Conservation (phyloP, 768 basidiomycete genomes). For the Kondoa malvinella region DNA sequence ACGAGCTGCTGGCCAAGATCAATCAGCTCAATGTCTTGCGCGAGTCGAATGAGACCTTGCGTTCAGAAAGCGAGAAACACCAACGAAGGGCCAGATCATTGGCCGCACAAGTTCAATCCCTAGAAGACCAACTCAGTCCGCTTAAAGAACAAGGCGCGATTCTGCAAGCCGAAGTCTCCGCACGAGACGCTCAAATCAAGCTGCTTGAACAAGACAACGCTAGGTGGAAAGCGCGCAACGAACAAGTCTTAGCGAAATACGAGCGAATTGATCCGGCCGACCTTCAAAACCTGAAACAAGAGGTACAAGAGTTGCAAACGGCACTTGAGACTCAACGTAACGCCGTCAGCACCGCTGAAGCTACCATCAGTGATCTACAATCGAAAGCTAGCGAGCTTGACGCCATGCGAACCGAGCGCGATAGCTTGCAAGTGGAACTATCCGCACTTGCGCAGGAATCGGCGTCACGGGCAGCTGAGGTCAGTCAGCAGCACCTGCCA, state of each 20-base stretch:
- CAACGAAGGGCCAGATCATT: constrained; percentile 51
- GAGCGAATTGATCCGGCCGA: constrained; percentile 78
- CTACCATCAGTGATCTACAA: neutral
- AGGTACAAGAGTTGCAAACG: constrained; percentile 30
- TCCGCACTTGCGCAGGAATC: too few relatives aligned
- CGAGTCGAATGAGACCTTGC: constrained; percentile 72
- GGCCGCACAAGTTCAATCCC: constrained; percentile 44
- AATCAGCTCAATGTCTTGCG: constrained; percentile 70
- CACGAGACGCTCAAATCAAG: constrained; percentile 47
- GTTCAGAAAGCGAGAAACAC: constrained; percentile 57
- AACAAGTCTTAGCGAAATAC: constrained; percentile 69
- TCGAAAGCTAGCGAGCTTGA: neutral
- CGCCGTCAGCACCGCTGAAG: neutral
- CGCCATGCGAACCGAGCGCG: constrained; percentile 4
- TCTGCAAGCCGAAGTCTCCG: constrained; percentile 56
- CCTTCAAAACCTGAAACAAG: constrained; percentile 57
- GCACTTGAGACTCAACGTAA: constrained; percentile 9
- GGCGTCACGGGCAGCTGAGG: too few relatives aligned
- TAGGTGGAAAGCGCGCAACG: constrained; percentile 69
- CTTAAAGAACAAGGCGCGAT: constrained; percentile 51
- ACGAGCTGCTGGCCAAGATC: constrained; percentile 67
- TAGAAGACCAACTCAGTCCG: constrained; percentile 53
- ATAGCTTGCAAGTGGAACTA: constrained; percentile 17
- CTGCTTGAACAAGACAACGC: constrained; percentile 59
- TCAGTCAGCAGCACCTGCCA: too few relatives aligned